Conservation (phyloP, 805 yeast species). For the Myxozyma kluyveri region DNA sequence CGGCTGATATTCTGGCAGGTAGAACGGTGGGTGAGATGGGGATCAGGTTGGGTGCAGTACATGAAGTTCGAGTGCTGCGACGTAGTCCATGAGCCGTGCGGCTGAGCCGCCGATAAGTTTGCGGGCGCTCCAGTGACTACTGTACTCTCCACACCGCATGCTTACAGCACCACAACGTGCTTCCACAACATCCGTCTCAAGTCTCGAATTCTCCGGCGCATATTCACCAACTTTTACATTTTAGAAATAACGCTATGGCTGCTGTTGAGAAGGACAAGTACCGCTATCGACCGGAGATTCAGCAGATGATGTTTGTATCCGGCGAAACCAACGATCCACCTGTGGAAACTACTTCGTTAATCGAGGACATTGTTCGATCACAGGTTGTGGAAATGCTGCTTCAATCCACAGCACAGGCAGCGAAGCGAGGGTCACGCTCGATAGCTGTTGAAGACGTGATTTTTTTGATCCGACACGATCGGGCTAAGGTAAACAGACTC, state of each 20-base stretch:
- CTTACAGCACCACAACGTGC: too few species aligned
- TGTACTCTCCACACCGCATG: slow-evolving; percentile 3
- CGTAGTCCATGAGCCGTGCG: too few species aligned
- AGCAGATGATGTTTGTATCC: slow-evolving; percentile 96
- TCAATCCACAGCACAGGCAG: slow-evolving; percentile 76
- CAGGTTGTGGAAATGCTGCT: slow-evolving; percentile 85
- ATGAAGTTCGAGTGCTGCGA: too few species aligned
- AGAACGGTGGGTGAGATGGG: too few species aligned
- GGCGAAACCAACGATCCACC: slow-evolving; percentile 97
- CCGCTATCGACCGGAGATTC: slow-evolving; percentile 81
- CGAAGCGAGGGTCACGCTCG: slow-evolving; percentile 73
- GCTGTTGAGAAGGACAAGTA: slow-evolving; percentile 16
- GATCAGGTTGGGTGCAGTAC: too few species aligned
- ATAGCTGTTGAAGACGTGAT: slow-evolving; percentile 92
- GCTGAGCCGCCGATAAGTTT: too few species aligned
- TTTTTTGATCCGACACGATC: slow-evolving; percentile 86
- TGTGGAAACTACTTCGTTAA: slow-evolving; percentile 81
- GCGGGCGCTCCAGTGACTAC: too few species aligned
- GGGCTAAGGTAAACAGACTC: slow-evolving; percentile 86
- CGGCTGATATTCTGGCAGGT: too few species aligned
- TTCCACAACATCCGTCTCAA: too few species aligned
- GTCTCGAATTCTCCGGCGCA: too few species aligned
- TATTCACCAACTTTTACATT: too few species aligned
- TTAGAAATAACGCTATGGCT: too few species aligned
- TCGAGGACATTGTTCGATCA: slow-evolving; percentile 91